Base-by-base conservation (phyloP, 352 stramenopile genomes). In the Phytophthora palmivora region DNA sequence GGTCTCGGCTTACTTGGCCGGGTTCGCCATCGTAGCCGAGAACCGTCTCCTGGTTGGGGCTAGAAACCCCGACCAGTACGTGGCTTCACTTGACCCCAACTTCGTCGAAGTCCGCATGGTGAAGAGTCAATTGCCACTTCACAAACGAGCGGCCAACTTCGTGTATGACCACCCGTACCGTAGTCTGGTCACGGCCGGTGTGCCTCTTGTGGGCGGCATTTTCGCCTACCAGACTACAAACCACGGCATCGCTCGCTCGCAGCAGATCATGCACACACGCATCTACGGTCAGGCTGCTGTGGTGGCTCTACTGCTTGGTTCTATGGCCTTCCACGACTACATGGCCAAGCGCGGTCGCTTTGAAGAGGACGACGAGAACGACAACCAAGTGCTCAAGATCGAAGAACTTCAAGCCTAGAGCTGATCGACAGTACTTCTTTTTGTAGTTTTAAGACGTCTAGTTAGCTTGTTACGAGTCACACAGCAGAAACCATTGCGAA, bases 251-350 rank as follows among this genome's bases (percentile, higher is more conserved):
- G 46, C 55, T 32, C 58, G 62, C 18, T 82, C 70, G 28, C 73
- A 82, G 58, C 69, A 79, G 65, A 76, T 82, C 66, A 82, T 82
- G 73, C 73, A 82, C 61, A 77, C 73, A 45, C 67, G 73, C 39
- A 75, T 82, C 55, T 82, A 82, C 50, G 73, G 73, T 42, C 73
- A 79, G 14, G 63, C 60, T 34, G 57, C 70, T 4, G 58, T 75
- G 28, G 67, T 82, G 44, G 57, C 56, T 4, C 24, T 82, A 14
- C 41, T 82, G 37, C 50, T 82, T 15, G 48, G 55, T 34, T 72
- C 73, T n/a, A 82, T 82, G 73, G 73, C 55, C 30, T 79, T 82
- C 45, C 58, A 79, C 21, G 73, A 82, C 55, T 82, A 74, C 50
- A 82, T 82, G 70, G 38, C 36, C 37, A 76, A 74, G 11, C 70